These are phyloP conservation scores for Wallacemonas rigidus DNA, from an alignment of 208 protist species.

Conservation along the genomic window DNA sequence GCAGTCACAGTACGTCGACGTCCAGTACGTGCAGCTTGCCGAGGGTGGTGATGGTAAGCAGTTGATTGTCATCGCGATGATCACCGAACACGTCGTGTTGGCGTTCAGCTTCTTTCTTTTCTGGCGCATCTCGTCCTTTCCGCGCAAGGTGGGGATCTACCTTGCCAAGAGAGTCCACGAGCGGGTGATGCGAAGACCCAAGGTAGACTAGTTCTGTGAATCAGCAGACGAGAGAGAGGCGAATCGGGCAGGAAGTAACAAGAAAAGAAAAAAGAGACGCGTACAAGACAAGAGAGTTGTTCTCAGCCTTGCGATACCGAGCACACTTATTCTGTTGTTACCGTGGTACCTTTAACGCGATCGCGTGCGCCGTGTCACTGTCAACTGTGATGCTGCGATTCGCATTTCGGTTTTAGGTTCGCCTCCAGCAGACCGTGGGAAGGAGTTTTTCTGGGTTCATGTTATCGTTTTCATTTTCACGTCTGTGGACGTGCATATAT, in stretches of 20 bases:
- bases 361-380: too few relatives aligned
- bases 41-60: background rate
- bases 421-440: too few relatives aligned
- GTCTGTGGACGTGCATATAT: too few relatives aligned
- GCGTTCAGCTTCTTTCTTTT: constrained; percentile 41
- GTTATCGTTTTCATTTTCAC: too few relatives aligned
- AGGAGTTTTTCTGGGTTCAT: too few relatives aligned
- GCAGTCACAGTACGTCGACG: constrained; percentile 12
- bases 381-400: too few relatives aligned
- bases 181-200: constrained; percentile 10
- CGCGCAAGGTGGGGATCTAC: constrained; percentile 37
- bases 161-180: constrained; percentile 24
- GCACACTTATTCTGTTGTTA: too few relatives aligned
- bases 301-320: too few relatives aligned
- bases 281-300: too few relatives aligned
- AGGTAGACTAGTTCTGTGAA: background rate
- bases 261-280: background rate
- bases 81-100: constrained; percentile 50
- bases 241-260: background rate
- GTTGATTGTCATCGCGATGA: constrained; percentile 15
- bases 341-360: too few relatives aligned
- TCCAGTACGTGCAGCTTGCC: background rate
- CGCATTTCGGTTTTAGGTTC: too few relatives aligned
- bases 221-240: background rate
- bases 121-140: constrained; percentile 47